phyloP scores from a whole-genome alignment of 2,329 filamentous ascomycete species.

The Aspergillus melleus region DNA sequence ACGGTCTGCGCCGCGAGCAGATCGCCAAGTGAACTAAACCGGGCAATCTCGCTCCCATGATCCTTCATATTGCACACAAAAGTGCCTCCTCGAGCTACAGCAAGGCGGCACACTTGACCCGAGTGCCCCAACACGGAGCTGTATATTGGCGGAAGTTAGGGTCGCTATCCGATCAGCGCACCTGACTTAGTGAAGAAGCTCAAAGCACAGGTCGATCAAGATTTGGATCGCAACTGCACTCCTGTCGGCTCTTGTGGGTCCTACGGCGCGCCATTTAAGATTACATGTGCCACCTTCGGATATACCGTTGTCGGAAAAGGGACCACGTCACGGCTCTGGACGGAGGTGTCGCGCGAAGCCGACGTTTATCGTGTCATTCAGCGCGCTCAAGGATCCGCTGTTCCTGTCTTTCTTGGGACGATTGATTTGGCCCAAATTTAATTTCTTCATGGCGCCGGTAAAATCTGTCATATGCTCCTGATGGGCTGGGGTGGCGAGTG shows the following conservation, averaged over 20 bases:
- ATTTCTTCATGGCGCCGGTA: slow-evolving; percentile 22
- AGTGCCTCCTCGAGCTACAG: slow-evolving; percentile 25
- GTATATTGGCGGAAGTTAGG: no score
- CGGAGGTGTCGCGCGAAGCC: slow-evolving; percentile 15
- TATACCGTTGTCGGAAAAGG: slow-evolving; percentile 21
- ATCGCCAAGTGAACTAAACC: no score
- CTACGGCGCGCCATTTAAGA: slow-evolving; percentile 29
- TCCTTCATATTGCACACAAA: slow-evolving; percentile 24
- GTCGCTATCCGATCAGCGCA: slow-evolving; percentile 16
- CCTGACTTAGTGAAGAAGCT: slow-evolving; percentile 19
- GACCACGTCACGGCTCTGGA: no score
- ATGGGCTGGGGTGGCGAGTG: slow-evolving; percentile 21
- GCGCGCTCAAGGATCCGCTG: slow-evolving; percentile 20
- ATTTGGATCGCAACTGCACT: slow-evolving; percentile 28
- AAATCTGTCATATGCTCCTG: slow-evolving; percentile 27
- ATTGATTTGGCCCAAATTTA: slow-evolving; percentile 22
- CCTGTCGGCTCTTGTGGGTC: slow-evolving; percentile 24
- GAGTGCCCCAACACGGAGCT: slow-evolving; percentile 24
- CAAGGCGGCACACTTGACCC: slow-evolving; percentile 20
- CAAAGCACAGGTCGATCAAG: slow-evolving; percentile 27
- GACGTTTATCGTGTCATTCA: slow-evolving; percentile 15
- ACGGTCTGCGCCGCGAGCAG: no score
- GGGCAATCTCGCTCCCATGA: no score
- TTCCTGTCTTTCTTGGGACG: slow-evolving; percentile 26
- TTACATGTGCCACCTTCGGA: slow-evolving; percentile 25